phyloP scores from a whole-genome alignment of 2,329 filamentous ascomycete species.

The Exophiala sp. region DNA sequence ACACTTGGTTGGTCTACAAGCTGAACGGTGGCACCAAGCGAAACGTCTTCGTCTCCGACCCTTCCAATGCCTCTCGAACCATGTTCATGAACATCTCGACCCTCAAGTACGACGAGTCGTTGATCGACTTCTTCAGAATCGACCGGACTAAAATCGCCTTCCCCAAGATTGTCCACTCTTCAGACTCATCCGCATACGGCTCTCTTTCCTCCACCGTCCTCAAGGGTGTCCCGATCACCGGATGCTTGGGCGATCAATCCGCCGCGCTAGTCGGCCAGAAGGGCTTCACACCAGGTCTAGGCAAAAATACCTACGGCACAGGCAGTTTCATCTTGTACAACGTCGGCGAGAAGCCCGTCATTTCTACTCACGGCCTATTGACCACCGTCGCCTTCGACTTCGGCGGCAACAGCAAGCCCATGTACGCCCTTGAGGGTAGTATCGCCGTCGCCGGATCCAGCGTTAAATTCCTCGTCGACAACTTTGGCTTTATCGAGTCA shows the following conservation, averaged over 20 bases:
- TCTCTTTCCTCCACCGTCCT: slow-evolving; percentile 62
- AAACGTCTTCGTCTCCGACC: slow-evolving; percentile 75
- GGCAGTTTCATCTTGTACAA: slow-evolving; percentile 90
- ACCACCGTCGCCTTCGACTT: slow-evolving; percentile 88
- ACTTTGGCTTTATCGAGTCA: slow-evolving; percentile 60
- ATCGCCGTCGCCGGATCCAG: slow-evolving; percentile 78
- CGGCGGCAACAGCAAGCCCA: slow-evolving; percentile 62
- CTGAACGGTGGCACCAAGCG: slow-evolving; percentile 65
- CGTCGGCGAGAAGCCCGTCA: slow-evolving; percentile 77
- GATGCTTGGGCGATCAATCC: slow-evolving; percentile 83
- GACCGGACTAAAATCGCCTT: slow-evolving; percentile 68
- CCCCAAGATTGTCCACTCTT: slow-evolving; percentile 80
- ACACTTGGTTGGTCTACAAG: slow-evolving; percentile 82
- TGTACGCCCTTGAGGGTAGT: slow-evolving; percentile 80
- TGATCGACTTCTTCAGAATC: slow-evolving; percentile 76
- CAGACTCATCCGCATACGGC: slow-evolving; percentile 70
- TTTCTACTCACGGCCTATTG: slow-evolving; percentile 77
- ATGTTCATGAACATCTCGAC: slow-evolving; percentile 92
- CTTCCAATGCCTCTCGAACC: slow-evolving; percentile 82
- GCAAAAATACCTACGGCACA: slow-evolving; percentile 90
- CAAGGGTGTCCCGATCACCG: slow-evolving; percentile 70
- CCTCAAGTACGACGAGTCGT: slow-evolving; percentile 71
- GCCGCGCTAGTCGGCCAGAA: slow-evolving; percentile 81
- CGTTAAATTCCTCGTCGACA: slow-evolving; percentile 70
- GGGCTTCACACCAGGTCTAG: slow-evolving; percentile 75